Evolutionary conservation across 768 basidiomycete species (phyloP), one percentile per base, ranked within the genome.

Genomic region (Pisolithus tinctorius): DNA sequence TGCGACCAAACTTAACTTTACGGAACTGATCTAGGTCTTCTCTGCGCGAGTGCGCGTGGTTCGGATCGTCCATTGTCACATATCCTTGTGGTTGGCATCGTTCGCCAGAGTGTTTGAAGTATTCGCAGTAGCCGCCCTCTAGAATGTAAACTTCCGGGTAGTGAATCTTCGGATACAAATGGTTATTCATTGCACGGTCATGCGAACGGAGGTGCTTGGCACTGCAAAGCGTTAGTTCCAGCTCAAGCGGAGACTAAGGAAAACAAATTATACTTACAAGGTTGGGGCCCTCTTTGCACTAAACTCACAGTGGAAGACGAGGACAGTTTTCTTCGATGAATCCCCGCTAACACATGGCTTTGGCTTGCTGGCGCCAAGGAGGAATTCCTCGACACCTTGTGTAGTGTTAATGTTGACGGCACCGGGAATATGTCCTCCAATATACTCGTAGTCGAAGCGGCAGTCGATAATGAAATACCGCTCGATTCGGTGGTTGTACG

Each of bases 231-330:
- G 11, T 31, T 44, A 20, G 37, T 62, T 36, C 60, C 47, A 34
- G 40, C 34, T 13, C 34, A 30, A 6, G 27, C 34, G 6, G 46
- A 55, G 36, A 42, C 39, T 17, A 20, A 13, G 51, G 41, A 10
- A 42, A 41, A 23, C 40, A 40, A 49, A 51, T 16, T 48, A n/a
- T n/a, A 77, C 83, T 71, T 66, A 94, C 94, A 95, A 92, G 8
- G 95, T 95, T 1, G 96, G 96, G 1, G 93, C 96, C 40, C 96
- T 78, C 70, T 96, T 96, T 16, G 81, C 86, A 57, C 90, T 93
- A 64, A 97, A 97, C 70, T 99, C 96, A 73, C 96, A 99, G 64
- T 99, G 96, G 76, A 99, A 98, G 43, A 99, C 78, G 39, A 98
- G 70, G 30, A 98, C 72, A 1, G 87, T 93, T 72, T 94, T 94